Base-by-base conservation (phyloP, 305 asterid genomes). In the Striga hermonthica region DNA sequence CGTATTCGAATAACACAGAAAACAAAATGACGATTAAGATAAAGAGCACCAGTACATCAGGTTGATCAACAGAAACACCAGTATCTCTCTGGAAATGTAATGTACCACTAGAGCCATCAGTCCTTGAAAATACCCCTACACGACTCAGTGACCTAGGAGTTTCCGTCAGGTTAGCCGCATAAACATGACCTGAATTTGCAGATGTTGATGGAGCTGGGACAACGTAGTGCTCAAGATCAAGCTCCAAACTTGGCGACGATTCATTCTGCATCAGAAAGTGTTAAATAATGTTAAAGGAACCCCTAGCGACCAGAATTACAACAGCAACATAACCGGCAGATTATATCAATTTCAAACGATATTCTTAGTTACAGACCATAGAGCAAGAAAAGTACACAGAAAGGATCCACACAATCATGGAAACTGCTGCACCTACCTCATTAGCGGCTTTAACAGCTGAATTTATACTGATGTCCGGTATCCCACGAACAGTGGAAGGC, bases 101-200 rank as follows among this genome's bases (percentile, higher is more conserved):
- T 70, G 90, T 73, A 67, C 80, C 76, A 70, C 71, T 75, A 73
- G 87, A 72, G 67, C 86, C 76, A 68, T 85, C 90, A 64, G 78
- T 58, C 73, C 77, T 80, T 76, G 97, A 79, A 77, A 87, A 81
- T 41, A 78, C 76, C 78, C 95, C 95, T 53, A 71, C 67, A 76
- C 75, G 85, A 72, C 72, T 76, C 71, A 84, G 65, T 66, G 96
- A 85, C 79, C 97, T 85, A 66, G 99, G 99, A 75, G 90, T 86
- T 84, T 86, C 99, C 56, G 99, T 65, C 84, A 83, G 63, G 81
- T 90, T 93, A 76, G 99, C 99, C 58, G 97, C 99, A 77, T 93
- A 93, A 63, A 82, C 83, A 73, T 71, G 80, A 71, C 83, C 91
- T 62, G 97, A 84, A 77, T 74, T 85, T 74, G 90, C 86, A 76